Conservation (phyloP, 192 early-diverging fungal genomes). For the Backusella luteola region DNA sequence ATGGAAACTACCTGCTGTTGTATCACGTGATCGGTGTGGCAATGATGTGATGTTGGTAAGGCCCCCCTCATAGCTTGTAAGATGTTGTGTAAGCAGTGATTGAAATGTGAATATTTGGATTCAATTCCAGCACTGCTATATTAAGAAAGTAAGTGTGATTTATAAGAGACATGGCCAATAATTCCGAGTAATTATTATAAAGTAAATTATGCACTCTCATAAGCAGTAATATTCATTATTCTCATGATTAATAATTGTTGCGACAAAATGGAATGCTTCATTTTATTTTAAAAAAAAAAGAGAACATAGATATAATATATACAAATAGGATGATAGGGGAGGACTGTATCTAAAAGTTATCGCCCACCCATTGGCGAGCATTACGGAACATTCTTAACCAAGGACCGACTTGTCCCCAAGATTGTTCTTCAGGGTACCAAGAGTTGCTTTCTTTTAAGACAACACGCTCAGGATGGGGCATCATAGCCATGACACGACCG, state of each 20-base stretch:
- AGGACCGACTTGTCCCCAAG: constrained; percentile 73
- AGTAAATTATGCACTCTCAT: no score
- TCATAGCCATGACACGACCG: constrained; percentile 90
- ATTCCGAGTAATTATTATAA: no score
- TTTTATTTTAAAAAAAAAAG: not conserved
- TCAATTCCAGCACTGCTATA: no score
- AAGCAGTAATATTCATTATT: no score
- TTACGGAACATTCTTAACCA: constrained; percentile 96
- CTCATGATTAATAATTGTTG: no score
- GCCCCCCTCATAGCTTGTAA: not conserved
- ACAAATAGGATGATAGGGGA: not conserved
- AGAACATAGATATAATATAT: not conserved
- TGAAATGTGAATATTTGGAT: not conserved
- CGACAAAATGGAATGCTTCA: not conserved
- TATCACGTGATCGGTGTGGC: not conserved
- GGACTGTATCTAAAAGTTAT: constrained; percentile 11
- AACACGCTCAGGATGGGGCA: constrained; percentile 99
- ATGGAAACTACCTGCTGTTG: not conserved
- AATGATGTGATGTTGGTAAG: not conserved
- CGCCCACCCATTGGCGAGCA: constrained; percentile 82
- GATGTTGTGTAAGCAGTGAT: not conserved
- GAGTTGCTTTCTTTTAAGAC: constrained; percentile 85
- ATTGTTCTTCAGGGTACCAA: constrained; percentile 66
- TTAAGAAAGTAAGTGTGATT: no score
- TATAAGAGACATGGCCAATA: no score